phyloP scores from a whole-genome alignment of 208 protist genomes.

The Acanthamoeba lenticulata region DNA sequence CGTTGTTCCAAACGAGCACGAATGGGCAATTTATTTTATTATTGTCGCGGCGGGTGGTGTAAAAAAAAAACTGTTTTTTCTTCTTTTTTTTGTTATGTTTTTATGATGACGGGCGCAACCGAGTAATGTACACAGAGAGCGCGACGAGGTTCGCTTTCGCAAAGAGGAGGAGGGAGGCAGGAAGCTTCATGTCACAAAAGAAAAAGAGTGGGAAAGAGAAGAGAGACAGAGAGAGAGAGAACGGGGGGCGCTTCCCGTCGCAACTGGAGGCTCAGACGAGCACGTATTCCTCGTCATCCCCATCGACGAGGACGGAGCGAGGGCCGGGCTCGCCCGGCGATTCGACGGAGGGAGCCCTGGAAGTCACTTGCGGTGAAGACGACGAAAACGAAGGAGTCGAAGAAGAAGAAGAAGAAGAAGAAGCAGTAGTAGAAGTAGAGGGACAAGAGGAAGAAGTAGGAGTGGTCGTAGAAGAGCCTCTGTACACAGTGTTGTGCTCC shows the following conservation, averaged over 20 bases:
- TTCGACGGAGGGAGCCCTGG: background rate
- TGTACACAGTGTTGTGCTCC: background rate
- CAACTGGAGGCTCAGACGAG: slow-evolving; percentile 33
- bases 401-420: slow-evolving; percentile 19
- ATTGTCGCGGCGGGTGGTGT: too few relatives aligned
- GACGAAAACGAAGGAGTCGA: background rate
- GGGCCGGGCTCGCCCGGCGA: background rate
- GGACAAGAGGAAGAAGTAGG: background rate
- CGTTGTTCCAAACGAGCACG: too few relatives aligned
- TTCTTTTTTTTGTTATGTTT: too few relatives aligned
- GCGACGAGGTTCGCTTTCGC: too few relatives aligned
- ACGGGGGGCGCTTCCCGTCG: too few relatives aligned
- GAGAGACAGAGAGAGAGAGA: background rate
- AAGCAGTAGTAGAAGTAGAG: too few relatives aligned
- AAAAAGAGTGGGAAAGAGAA: background rate
- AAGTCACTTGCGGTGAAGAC: too few relatives aligned
- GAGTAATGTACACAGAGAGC: too few relatives aligned
- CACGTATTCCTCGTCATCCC: slow-evolving; percentile 1
- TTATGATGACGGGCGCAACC: too few relatives aligned
- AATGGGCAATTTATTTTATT: too few relatives aligned
- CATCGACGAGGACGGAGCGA: background rate
- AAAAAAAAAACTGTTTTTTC: too few relatives aligned
- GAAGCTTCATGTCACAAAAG: background rate
- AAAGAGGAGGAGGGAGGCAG: background rate
- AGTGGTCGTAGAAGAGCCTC: background rate